A percentile compares a stretch with the other conserved stretches of the same genome.
phyloP scores from a whole-genome alignment of 371 early-diverging fungal genomes.

The Smittium culicis region DNA sequence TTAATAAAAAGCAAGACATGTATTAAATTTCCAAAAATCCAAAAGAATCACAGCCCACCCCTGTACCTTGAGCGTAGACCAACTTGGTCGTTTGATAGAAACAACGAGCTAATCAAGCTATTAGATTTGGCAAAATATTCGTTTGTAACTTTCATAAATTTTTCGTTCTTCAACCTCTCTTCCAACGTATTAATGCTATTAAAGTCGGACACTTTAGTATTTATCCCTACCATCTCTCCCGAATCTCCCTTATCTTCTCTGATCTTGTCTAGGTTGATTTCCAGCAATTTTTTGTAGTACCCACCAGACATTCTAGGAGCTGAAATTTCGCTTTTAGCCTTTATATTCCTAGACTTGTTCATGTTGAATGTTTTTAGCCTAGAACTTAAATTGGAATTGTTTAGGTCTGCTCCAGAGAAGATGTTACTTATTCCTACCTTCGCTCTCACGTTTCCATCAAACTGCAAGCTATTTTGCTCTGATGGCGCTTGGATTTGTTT shows the following conservation, averaged over 20 bases:
- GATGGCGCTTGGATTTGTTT: not conserved
- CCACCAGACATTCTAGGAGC: too few species aligned
- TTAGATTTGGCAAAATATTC: too few species aligned
- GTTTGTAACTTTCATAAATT: too few species aligned
- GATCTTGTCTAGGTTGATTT: not conserved
- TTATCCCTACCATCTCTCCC: not conserved
- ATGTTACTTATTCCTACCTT: not conserved
- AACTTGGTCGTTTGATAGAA: constrained; percentile 10
- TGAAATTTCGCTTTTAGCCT: not conserved
- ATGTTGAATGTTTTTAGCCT: not conserved
- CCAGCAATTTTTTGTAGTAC: too few species aligned
- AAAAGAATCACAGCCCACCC: too few species aligned
- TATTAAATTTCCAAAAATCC: too few species aligned
- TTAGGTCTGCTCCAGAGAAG: not conserved
- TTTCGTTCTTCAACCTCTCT: too few species aligned
- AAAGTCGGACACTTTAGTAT: too few species aligned
- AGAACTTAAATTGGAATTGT: not conserved
- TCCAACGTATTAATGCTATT: too few species aligned
- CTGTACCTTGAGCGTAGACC: constrained; percentile 8
- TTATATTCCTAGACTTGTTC: not conserved
- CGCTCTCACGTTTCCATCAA: not conserved
- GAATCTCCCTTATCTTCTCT: not conserved
- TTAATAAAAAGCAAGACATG: too few species aligned
- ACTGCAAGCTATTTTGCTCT: not conserved
- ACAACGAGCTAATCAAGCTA: not conserved